Base-by-base conservation (phyloP, 805 yeast species). In the Isabelozyma pseudorhagii region DNA sequence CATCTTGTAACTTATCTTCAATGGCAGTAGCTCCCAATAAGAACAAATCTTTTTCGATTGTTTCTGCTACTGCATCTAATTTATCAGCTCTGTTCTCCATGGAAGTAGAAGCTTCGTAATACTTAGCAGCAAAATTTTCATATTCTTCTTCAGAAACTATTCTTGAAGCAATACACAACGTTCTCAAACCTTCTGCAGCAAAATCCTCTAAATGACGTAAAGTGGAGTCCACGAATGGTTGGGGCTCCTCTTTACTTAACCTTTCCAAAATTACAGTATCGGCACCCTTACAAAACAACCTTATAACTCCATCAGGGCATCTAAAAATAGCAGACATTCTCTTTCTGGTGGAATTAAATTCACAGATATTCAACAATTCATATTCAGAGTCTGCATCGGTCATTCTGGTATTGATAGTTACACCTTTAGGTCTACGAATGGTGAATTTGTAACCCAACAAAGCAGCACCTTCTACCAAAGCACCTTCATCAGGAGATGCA, bases 401-500 rank as follows among this genome's bases (percentile, higher is more conserved):
- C 9, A 71, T 60, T 1, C 72, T 72, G 31, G 74, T 67, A 44
- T 81, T 80, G 40, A 96, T 78, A 0, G 89, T 80, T 31, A 96
- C 86, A 18, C 87, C 79, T 50, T 84, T 83, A 5, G 99, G 99
- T 45, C 84, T 84, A 71, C 99, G 86, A 44, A 90, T 83, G 7
- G 81, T 79, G 64, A 94, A 96, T 54, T 79, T 83, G 64, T 87
- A 94, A 0, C 97, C 98, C 44, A 93, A 72, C 60, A 75, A 77
- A 0, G 97, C 94, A 14, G 97, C 98, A 50, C 99, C 99, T 59
- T 92, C 91, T 2, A 94, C 99, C 53, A 94, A 76, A 0, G 99
- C 99, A 46, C 99, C 99, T 74, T 96, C 99, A 72, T 94, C 99
- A 0, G 99, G 99, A 0, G 98, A 92, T 0, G 99, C 97, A 1